phyloP scores from a whole-genome alignment of 495 filamentous ascomycete genomes.

The Trichoderma virens region DNA sequence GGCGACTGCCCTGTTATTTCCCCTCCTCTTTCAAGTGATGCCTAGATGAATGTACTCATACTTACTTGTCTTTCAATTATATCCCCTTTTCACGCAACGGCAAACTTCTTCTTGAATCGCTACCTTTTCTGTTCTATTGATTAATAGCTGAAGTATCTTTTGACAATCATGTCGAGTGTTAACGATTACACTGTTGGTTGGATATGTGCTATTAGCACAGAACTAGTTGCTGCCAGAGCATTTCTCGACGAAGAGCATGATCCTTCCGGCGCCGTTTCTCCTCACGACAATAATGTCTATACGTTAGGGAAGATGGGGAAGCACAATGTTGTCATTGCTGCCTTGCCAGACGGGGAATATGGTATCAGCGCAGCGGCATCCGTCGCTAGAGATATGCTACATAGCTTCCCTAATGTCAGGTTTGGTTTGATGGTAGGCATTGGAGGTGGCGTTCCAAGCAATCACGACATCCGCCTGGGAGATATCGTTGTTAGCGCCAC shows the following conservation, averaged over 20 bases:
- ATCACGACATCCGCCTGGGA: constrained; percentile 29
- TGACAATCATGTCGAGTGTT: background rate
- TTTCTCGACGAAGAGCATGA: constrained; percentile 29
- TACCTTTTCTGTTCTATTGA: too few species aligned
- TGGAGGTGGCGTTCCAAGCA: constrained; percentile 31
- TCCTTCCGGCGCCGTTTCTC: constrained; percentile 16
- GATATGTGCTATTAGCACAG: constrained; percentile 30
- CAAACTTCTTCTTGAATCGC: too few species aligned
- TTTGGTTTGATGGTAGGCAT: constrained; percentile 43
- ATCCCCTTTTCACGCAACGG: too few species aligned
- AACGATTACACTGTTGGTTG: constrained; percentile 23
- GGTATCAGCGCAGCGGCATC: constrained; percentile 27
- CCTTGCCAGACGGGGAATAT: constrained; percentile 30
- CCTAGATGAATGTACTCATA: too few species aligned
- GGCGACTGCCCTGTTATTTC: too few species aligned
- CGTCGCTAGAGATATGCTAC: constrained; percentile 22
- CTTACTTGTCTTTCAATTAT: too few species aligned
- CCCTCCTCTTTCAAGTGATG: too few species aligned
- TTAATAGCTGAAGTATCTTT: too few species aligned
- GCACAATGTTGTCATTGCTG: constrained; percentile 38
- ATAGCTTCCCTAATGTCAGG: constrained; percentile 27
- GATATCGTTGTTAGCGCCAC: constrained; percentile 21
- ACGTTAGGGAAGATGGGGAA: constrained; percentile 25
- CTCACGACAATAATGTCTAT: constrained; percentile 28
- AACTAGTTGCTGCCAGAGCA: constrained; percentile 24